Percentiles rank a stretch among this genome's conserved stretches.
phyloP scores from a whole-genome alignment of 2,329 filamentous ascomycete species.

The Passalora sequoiae region DNA sequence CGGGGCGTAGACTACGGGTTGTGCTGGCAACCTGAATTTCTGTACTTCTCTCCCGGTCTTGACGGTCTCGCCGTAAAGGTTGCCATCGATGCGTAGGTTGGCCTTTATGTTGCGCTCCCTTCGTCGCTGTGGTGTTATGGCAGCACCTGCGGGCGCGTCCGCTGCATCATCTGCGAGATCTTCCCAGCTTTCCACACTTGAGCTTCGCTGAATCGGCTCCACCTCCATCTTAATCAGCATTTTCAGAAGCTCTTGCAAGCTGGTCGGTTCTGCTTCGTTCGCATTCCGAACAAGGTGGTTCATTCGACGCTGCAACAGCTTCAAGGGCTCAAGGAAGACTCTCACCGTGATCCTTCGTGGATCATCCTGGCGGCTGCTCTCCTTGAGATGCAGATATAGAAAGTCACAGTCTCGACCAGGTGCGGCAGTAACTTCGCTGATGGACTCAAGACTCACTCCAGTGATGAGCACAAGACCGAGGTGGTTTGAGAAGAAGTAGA shows the following conservation, averaged over 20 bases:
- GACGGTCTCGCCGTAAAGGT: slow-evolving; percentile 47
- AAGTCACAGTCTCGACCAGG: slow-evolving; percentile 90
- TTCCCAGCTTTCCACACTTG: slow-evolving; percentile 82
- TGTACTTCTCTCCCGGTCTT: slow-evolving; percentile 47
- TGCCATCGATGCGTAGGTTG: slow-evolving; percentile 58
- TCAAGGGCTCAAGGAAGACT: slow-evolving; percentile 83
- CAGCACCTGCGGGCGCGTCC: slow-evolving; percentile 42
- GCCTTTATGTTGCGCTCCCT: slow-evolving; percentile 50
- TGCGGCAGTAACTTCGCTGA: slow-evolving; percentile 84
- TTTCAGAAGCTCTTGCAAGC: slow-evolving; percentile 64
- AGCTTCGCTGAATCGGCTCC: slow-evolving; percentile 55
- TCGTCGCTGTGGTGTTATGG: slow-evolving; percentile 35
- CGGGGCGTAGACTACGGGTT: slow-evolving; percentile 78
- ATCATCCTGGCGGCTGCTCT: slow-evolving; percentile 54
- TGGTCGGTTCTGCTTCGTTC: slow-evolving; percentile 64
- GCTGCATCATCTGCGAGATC: slow-evolving; percentile 55
- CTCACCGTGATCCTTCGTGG: slow-evolving; percentile 79
- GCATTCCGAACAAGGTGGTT: slow-evolving; percentile 81
- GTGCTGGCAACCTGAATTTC: slow-evolving; percentile 76
- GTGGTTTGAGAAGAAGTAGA: slow-evolving; percentile 96
- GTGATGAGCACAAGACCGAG: slow-evolving; percentile 85
- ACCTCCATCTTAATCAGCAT: slow-evolving; percentile 70
- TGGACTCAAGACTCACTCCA: slow-evolving; percentile 65
- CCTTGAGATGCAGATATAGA: slow-evolving; percentile 73
- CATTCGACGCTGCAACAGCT: slow-evolving; percentile 73